phyloP scores from a whole-genome alignment of 2,329 filamentous ascomycete species.

The Colletotrichum higginsianum region DNA sequence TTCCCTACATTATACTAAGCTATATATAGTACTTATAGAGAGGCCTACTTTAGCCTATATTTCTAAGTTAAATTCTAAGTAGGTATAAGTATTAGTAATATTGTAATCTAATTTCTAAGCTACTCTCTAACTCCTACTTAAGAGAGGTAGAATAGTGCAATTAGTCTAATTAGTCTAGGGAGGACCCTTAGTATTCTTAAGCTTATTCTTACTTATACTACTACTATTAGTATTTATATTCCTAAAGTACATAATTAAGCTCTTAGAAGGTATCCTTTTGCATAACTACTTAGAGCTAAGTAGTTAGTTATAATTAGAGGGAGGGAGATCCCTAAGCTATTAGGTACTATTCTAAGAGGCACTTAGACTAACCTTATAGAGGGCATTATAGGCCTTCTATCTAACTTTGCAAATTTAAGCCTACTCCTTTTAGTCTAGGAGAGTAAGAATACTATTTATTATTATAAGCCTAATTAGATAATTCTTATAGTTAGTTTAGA shows the following conservation, averaged over 20 bases:
- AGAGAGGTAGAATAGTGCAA: background rate
- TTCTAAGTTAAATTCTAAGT: constrained; percentile 17
- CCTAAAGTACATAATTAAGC: background rate
- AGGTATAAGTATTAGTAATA: constrained; percentile 4
- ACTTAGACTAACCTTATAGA: background rate
- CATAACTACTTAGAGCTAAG: background rate
- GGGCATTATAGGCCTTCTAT: background rate
- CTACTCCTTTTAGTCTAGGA: background rate
- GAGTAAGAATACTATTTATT: background rate
- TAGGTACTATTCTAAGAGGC: background rate
- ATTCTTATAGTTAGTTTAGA: background rate
- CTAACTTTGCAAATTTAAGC: background rate
- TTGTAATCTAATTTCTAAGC: constrained; percentile 16
- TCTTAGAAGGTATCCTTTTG: background rate
- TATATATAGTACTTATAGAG: background rate
- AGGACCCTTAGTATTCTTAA: constrained; percentile 3
- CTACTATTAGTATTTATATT: background rate
- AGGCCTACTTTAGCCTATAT: background rate
- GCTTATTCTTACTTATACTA: background rate
- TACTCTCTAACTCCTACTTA: background rate
- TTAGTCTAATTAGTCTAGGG: background rate
- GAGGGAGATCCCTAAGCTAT: background rate
- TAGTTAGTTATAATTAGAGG: background rate
- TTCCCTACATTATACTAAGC: constrained; percentile 15
- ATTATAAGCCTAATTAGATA: background rate